Base-by-base conservation (phyloP, 345 rosid genomes). In the Pistacia vera region DNA sequence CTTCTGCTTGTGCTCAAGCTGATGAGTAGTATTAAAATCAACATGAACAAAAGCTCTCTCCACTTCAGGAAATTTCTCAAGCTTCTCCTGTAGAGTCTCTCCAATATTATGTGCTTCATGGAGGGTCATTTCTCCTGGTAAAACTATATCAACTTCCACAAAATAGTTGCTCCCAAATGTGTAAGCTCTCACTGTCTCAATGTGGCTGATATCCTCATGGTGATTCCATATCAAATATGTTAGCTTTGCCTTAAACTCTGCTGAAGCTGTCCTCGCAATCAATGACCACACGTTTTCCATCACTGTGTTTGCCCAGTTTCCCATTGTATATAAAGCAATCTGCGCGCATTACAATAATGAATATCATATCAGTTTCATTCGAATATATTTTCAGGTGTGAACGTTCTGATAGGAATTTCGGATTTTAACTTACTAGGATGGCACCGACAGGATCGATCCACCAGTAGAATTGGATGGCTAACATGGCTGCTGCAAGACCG, bases 381-480 rank as follows among this genome's bases (percentile, higher is more conserved):
- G 6, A 38, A 38, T 38, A 38, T 38, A 2, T 38, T 38, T 4
- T 38, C 41, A 4, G 7, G 41, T 38, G 7, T 4, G 41, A 38
- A 38, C 41, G 33, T 30, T 1, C 33, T 30, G 2, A 30, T 30
- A 30, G 3, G 33, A 30, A 30, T 30, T 30, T 30, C 33, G 33
- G 33, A 30, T 30, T 30, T 8, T 52, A 28, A 75, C 89, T 78
- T 80, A 86, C 92, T 0, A 86, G 20, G 56, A 87, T 87, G 28
- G 90, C 92, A 0, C 90, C 90, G 6, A 81, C 5, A 3, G 90
- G 92, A 77, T 89, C 90, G 35, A 89, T 68, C 90, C 89, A 83
- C 88, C 89, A 82, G 83, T 81, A 86, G 81, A 77, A 87, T 61
- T 59, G 73, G 76, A 87, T 81, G 13, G 92, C 87, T 46, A 81